Conservation (phyloP, 768 basidiomycete species). For the Boletales sp. region DNA sequence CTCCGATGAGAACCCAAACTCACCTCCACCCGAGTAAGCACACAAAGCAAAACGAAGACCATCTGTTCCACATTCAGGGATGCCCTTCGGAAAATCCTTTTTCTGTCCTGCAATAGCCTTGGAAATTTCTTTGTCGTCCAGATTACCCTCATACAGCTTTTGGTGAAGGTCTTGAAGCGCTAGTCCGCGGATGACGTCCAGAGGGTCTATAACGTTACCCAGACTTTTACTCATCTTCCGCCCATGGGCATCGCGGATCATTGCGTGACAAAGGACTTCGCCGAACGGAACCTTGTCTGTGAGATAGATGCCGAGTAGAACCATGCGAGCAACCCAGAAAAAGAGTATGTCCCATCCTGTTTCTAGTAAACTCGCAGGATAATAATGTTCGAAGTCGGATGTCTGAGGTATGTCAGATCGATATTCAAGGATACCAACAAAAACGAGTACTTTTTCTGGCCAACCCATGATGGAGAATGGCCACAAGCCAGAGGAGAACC, state of each 20-base stretch:
- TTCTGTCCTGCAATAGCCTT: conserved; percentile 96
- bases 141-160: conserved; percentile 85
- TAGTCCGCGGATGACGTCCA: conserved; percentile 89
- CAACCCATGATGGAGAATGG: conserved; percentile 97
- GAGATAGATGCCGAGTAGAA: conserved; percentile 82
- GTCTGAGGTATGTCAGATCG: conserved; percentile 47
- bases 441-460: conserved; percentile 75
- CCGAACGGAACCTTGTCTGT: conserved; percentile 92
- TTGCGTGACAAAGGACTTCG: conserved; percentile 96
- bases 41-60: conserved; percentile 93
- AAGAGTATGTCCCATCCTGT: conserved; percentile 99
- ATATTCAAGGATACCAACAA: background rate
- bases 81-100: conserved; percentile 98
- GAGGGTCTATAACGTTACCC: conserved; percentile 96
- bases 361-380: conserved; percentile 87
- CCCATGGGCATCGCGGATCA: conserved; percentile 98
- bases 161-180: conserved; percentile 75
- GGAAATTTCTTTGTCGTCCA: conserved; percentile 88
- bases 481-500: conserved; percentile 98
- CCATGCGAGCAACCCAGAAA: conserved; percentile 99
- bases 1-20: conserved; percentile 5
- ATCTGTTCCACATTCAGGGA: conserved; percentile 97
- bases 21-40: conserved; percentile 89
- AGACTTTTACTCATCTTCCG: conserved; percentile 99
- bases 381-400: conserved; percentile 72